Conservation (phyloP, 1,139 yeast genomes). For the Suhomyces taliae region DNA sequence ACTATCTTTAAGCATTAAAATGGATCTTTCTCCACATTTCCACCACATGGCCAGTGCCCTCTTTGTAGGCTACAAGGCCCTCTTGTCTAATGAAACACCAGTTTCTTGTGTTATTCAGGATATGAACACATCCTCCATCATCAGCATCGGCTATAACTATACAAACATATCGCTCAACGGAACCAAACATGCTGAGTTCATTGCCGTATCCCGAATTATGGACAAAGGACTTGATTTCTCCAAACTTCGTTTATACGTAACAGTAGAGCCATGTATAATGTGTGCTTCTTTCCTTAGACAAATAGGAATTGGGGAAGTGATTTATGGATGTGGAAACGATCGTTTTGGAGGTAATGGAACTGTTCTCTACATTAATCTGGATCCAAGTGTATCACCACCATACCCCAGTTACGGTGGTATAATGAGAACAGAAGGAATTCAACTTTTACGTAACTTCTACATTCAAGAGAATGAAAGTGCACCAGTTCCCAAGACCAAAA, state of each 20-base stretch:
- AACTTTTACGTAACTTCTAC: conserved; percentile 78
- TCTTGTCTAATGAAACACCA: conserved; percentile 64
- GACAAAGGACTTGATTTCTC: conserved; percentile 47
- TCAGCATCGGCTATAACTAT: conserved; percentile 83
- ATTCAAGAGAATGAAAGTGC: conserved; percentile 82
- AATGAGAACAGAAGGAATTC: conserved; percentile 76
- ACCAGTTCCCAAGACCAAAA: conserved; percentile 76
- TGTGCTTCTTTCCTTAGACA: conserved; percentile 93
- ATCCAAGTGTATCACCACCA: conserved; percentile 35
- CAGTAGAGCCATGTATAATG: conserved; percentile 98
- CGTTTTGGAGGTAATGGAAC: conserved; percentile 97
- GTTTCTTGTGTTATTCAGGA: conserved; percentile 68
- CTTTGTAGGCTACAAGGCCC: conserved; percentile 44
- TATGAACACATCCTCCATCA: conserved; percentile 43
- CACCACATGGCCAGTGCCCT: conserved; percentile 38
- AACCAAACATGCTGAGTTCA: conserved; percentile 88
- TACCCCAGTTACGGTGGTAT: conserved; percentile 77
- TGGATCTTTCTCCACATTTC: conserved; percentile 32
- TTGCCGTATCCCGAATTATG: conserved; percentile 42
- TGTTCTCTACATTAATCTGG: conserved; percentile 63
- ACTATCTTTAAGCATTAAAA: background rate
- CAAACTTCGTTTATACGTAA: conserved; percentile 71
- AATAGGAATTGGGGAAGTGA: conserved; percentile 67
- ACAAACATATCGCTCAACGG: conserved; percentile 87
- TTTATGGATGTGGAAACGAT: conserved; percentile 92